Conservation (phyloP, 2,329 filamentous ascomycete species). For the Aspergillus unguis region DNA sequence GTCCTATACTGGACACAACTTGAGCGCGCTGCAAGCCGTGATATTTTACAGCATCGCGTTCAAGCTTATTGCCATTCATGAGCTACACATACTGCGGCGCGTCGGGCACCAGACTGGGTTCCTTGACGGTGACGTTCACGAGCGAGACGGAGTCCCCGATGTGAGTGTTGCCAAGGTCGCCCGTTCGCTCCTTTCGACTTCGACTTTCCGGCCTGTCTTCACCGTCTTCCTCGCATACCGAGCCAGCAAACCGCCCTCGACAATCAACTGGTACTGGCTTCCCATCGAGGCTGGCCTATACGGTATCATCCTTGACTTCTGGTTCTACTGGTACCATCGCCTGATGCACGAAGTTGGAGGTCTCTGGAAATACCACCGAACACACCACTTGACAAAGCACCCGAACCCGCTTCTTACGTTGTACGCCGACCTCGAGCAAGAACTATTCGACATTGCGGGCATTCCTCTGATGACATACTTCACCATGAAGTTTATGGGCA, state of each 20-base stretch:
- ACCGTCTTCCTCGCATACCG: conserved; percentile 34
- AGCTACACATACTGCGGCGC: conserved; percentile 38
- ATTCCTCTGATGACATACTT: conserved; percentile 42
- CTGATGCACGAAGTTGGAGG: conserved; percentile 41
- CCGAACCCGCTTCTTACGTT: conserved; percentile 43
- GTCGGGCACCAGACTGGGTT: conserved; percentile 41
- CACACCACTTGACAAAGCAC: conserved; percentile 47
- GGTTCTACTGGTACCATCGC: conserved; percentile 42
- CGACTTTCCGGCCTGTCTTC: conserved; percentile 33
- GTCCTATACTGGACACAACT: conserved; percentile 28
- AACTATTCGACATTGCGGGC: conserved; percentile 43
- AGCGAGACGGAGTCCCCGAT: conserved; percentile 44
- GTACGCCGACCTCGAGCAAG: conserved; percentile 45
- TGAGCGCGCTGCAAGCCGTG: conserved; percentile 31
- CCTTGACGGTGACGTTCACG: conserved; percentile 46
- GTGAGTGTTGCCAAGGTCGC: conserved; percentile 35
- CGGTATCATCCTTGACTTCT: conserved; percentile 45
- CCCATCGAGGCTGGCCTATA: conserved; percentile 42
- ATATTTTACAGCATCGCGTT: conserved; percentile 41
- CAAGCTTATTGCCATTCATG: conserved; percentile 41
- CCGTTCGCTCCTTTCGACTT: conserved; percentile 32
- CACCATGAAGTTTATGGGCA: conserved; percentile 34
- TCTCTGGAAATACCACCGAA: conserved; percentile 46
- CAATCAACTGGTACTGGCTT: conserved; percentile 36
- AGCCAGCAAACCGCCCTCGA: conserved; percentile 19